Evolutionary conservation across 176 grass and related monocot species (phyloP), one percentile per base, ranked within the genome.

Genomic region (Otatea glauca): DNA sequence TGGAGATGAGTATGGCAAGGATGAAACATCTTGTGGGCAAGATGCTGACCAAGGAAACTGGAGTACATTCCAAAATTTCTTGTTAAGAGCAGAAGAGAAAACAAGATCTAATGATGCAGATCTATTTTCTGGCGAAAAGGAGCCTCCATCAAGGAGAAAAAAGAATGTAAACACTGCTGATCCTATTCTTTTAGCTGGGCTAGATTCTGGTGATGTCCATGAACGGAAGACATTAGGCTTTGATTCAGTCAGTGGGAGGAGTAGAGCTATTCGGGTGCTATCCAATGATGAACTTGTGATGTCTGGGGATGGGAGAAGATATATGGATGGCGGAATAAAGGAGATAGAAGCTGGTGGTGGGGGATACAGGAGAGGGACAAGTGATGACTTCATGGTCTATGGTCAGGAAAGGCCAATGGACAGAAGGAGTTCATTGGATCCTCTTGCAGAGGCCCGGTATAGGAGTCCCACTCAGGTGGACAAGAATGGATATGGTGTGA

Each of bases 61-160:
- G 97, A 91, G 83, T 66, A 75, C 93, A 24, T 99, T 99, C 81
- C 97, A 99, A 85, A 94, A 74, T 84, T 96, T 96, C 80, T 89
- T 99, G 48, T 29, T 99, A 43, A 92, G 84, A 84, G 86, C 90
- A 59, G 97, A 99, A 88, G 97, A 99, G 47, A 96, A 94, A 54
- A 79, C 88, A 72, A 92, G 65, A 69, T 66, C 77, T 64, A 86
- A 55, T 82, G 93, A 96, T 17, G 58, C 21, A 60, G 92, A 96
- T 35, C 51, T 96, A 43, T 99, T 94, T 88, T 68, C 91, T 66
- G 65, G 81, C 76, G 97, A 96, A 77, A 96, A 90, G 84, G 86
- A 88, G 10, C 69, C 80, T 25, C 70, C 81, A 47, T 54, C 64
- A 54, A 81, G 82, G 53, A 91, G 78, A 49, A 96, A 89, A 71